Percentiles rank a stretch among this genome's conserved stretches.
Conservation (phyloP, 768 basidiomycete genomes). For the Mycena galericulata region DNA sequence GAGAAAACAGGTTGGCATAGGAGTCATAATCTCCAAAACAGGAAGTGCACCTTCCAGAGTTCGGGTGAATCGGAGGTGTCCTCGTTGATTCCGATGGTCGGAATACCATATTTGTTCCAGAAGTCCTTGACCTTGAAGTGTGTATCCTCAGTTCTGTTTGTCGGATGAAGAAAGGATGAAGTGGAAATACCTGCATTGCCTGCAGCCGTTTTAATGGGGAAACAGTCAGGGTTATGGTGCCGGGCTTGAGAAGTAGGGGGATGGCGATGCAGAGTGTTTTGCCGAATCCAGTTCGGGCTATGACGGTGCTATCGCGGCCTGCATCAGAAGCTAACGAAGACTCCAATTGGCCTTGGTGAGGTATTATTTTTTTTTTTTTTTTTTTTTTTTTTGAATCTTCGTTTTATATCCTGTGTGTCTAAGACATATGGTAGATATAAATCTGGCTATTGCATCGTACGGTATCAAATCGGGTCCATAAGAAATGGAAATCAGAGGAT, state of each 20-base stretch:
- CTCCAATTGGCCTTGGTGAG: neutral
- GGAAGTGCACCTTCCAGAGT: neutral
- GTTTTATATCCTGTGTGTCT: no score
- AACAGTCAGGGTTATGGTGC: neutral
- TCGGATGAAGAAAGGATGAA: neutral
- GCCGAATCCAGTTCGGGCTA: neutral
- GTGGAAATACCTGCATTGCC: slow-evolving; percentile 3
- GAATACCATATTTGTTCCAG: neutral
- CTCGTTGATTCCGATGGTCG: slow-evolving; percentile 3
- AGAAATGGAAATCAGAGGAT: no score
- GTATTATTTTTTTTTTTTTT: no score
- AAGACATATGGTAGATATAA: no score
- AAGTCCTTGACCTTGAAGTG: neutral
- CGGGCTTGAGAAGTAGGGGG: neutral
- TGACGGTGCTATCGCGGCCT: neutral
- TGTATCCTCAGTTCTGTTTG: no score
- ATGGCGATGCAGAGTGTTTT: slow-evolving; percentile 12
- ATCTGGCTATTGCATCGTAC: no score
- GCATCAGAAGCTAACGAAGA: neutral
- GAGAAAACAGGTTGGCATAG: neutral
- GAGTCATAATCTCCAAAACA: neutral
- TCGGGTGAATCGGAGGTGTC: slow-evolving; percentile 2
- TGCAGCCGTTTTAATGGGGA: slow-evolving; percentile 8
- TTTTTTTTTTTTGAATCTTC: no score
- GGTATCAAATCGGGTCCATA: no score